Conservation (phyloP, 208 protist species). For the Leishmania martiniquensis region DNA sequence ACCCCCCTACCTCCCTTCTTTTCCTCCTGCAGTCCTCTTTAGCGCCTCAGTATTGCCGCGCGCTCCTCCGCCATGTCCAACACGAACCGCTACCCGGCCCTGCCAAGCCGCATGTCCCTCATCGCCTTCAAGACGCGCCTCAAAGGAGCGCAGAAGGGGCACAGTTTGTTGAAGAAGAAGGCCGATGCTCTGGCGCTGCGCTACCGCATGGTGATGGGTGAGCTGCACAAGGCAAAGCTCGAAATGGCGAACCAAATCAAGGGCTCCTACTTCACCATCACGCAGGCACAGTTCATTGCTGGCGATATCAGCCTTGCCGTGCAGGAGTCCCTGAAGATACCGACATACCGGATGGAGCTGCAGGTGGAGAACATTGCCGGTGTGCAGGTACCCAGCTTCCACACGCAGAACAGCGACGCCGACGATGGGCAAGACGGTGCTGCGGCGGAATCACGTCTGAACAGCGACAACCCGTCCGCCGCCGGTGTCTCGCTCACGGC, state of each 20-base stretch:
- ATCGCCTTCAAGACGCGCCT: conserved; percentile 95
- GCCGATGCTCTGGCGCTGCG: conserved; percentile 98
- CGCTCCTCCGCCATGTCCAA: conserved; percentile 57
- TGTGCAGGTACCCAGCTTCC: conserved; percentile 97
- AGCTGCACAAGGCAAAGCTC: conserved; percentile 94
- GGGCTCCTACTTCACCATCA: conserved; percentile 95
- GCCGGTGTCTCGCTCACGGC: conserved; percentile 51
- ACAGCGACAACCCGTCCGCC: conserved; percentile 5
- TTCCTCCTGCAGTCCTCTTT: neutral
- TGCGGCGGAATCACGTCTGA: conserved; percentile 12
- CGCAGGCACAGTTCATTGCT: conserved; percentile 96
- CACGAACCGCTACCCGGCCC: conserved; percentile 83
- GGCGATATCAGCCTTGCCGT: conserved; percentile 96
- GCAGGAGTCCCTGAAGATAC: conserved; percentile 93
- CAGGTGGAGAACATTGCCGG: conserved; percentile 98
- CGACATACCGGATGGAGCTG: conserved; percentile 90
- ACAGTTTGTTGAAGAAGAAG: conserved; percentile 99
- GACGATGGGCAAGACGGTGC: conserved; percentile 15
- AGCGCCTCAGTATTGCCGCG: neutral
- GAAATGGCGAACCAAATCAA: conserved; percentile 90
- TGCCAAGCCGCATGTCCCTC: conserved; percentile 94
- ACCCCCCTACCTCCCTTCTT: neutral
- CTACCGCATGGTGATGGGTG: conserved; percentile 95
- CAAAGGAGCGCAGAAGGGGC: conserved; percentile 98
- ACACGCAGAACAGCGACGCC: conserved; percentile 48